These are phyloP conservation scores for Phaeophleospora eucalypticola DNA, from an alignment of 2,329 filamentous ascomycete genomes.

Conservation along the genomic window DNA sequence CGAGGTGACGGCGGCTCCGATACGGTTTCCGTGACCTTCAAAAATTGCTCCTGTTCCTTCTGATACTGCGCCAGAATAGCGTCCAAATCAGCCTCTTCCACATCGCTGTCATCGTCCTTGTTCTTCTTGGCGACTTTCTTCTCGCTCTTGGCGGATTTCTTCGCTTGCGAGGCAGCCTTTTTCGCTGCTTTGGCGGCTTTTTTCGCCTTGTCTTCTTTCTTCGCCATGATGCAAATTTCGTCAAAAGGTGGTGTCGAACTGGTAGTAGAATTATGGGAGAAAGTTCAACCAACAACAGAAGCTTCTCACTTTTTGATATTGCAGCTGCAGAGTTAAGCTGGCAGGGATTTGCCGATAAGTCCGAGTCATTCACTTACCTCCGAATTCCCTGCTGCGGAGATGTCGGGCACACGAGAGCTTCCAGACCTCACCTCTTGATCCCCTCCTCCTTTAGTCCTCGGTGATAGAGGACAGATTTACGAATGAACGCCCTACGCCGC, in stretches of 20 bases:
- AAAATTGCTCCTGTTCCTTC: slow-evolving; percentile 84
- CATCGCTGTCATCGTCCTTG: slow-evolving; percentile 78
- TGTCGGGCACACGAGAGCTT: too few relatives aligned
- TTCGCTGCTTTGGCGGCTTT: slow-evolving; percentile 44
- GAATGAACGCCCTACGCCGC: slow-evolving; percentile 22
- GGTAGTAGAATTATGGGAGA: neutral
- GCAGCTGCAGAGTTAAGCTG: too few relatives aligned
- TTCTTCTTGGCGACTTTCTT: slow-evolving; percentile 59
- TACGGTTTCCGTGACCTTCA: slow-evolving; percentile 83
- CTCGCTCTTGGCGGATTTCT: slow-evolving; percentile 79
- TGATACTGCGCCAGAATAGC: slow-evolving; percentile 89
- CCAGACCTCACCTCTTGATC: slow-evolving; percentile 1
- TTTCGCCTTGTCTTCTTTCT: slow-evolving; percentile 48
- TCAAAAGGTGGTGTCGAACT: neutral
- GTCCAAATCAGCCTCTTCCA: slow-evolving; percentile 88
- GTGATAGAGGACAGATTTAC: neutral
- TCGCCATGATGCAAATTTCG: slow-evolving; percentile 42
- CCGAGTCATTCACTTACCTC: neutral
- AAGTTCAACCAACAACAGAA: neutral
- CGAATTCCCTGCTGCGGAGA: too few relatives aligned
- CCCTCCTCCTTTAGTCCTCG: too few relatives aligned
- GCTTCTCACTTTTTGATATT: neutral
- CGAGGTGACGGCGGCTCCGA: slow-evolving; percentile 71
- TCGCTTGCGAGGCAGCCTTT: slow-evolving; percentile 51
- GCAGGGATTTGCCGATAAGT: neutral